Conservation (phyloP, 495 filamentous ascomycete genomes). For the Aspergillus sclerotioniger region DNA sequence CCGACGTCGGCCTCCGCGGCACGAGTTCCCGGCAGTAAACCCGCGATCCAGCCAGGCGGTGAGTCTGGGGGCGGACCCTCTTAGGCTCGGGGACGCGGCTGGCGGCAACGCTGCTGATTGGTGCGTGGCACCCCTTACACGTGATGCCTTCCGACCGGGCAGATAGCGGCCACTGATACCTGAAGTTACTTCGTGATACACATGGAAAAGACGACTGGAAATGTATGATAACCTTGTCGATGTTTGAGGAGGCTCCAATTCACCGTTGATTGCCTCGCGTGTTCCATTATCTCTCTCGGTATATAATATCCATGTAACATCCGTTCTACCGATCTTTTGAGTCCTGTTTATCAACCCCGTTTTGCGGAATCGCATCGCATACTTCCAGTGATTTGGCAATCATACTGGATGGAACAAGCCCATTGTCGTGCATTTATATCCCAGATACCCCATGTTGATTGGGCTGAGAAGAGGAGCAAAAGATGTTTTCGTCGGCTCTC, state of each 20-base stretch:
- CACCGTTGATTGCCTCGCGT: neutral
- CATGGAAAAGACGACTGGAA: neutral
- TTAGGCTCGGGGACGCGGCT: neutral
- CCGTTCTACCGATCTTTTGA: neutral
- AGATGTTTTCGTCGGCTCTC: constrained; percentile 86
- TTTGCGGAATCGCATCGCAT: constrained; percentile 9
- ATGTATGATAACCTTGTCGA: neutral
- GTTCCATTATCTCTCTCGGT: neutral
- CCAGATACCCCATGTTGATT: neutral
- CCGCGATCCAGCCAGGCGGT: constrained; percentile 11
- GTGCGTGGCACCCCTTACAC: constrained; percentile 7
- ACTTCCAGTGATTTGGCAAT: constrained; percentile 1
- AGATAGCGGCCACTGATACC: neutral
- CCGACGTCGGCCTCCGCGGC: constrained; percentile 19
- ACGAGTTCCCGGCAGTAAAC: constrained; percentile 14
- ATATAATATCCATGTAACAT: neutral
- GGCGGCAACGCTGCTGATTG: neutral
- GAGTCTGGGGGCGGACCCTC: neutral
- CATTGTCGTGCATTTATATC: constrained; percentile 1
- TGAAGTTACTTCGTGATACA: constrained; percentile 4
- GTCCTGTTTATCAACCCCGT: constrained; percentile 1
- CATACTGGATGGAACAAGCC: constrained; percentile 13
- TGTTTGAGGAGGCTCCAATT: neutral
- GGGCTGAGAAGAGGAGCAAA: neutral
- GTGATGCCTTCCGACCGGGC: constrained; percentile 11